Evolutionary conservation across 768 basidiomycete genomes (phyloP).

Genomic region (Sarcodon sp.): DNA sequence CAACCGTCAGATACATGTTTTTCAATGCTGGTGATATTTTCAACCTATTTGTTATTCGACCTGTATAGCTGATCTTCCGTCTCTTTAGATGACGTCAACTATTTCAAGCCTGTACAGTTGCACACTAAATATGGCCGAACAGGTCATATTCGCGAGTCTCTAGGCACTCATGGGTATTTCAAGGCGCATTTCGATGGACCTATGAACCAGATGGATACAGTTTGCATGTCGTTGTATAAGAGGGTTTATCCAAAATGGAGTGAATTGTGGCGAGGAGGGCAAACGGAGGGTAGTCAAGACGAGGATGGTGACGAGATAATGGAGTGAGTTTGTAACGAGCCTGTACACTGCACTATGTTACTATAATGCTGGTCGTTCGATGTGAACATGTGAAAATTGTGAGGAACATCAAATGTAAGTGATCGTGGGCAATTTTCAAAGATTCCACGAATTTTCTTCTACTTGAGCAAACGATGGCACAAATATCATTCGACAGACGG

Average conservation of each 20-base stretch:
- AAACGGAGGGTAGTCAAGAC: not conserved
- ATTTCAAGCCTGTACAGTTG: constrained; percentile 89
- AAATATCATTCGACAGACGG: constrained; percentile 55
- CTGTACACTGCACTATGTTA: too few species aligned
- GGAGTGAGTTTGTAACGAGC: not conserved
- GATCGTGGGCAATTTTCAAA: too few species aligned
- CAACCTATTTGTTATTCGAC: not conserved
- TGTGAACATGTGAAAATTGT: too few species aligned
- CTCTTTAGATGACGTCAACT: constrained; percentile 65
- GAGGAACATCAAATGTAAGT: too few species aligned
- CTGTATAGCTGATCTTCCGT: constrained; percentile 3
- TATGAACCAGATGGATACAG: constrained; percentile 91
- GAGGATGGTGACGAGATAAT: not conserved
- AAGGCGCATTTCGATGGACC: constrained; percentile 93
- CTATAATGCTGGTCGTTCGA: too few species aligned
- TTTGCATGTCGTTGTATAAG: constrained; percentile 94
- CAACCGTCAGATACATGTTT: constrained; percentile 98
- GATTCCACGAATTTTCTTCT: too few species aligned
- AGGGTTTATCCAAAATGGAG: constrained; percentile 87
- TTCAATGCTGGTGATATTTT: constrained; percentile 63
- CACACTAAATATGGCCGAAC: constrained; percentile 83
- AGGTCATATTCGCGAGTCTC: constrained; percentile 84
- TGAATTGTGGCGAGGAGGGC: constrained; percentile 28
- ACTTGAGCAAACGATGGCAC: too few species aligned
- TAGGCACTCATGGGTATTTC: constrained; percentile 94